Evolutionary conservation across 1,284 basidiomycete genomes (phyloP), one percentile per base, ranked within the genome.

Genomic region (Microbotryum violaceum): DNA sequence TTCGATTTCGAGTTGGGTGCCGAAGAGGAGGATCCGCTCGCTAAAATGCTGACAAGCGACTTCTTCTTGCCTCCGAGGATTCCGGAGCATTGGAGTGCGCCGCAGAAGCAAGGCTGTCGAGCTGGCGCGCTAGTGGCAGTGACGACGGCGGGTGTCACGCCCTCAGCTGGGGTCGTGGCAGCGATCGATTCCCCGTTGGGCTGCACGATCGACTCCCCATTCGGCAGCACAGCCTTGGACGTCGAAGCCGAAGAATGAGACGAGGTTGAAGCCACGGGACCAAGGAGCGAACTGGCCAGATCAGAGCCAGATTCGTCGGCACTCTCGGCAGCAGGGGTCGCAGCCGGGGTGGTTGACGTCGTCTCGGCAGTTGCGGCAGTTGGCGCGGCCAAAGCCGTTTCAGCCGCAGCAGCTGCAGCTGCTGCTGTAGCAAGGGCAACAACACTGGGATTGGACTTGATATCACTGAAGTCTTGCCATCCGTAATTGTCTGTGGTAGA

Each of bases 41-140:
- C 14, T 14, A 42, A 2, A 10, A 12, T 42, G 37, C 16, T 42
- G 12, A 42, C 37, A 10, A 42, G 37, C 16, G 37, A 16, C 37
- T 58, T 48, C 46, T 57, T 54, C 53, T 54, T 49, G 16, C 49
- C 56, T 31, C 76, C 76, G 6, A 78, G 70, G 59, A 69, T 75
- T 2, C 76, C 76, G 1, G 72, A 65, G 60, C 77, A 78, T 46
- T 72, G 73, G 5, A 70, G 61, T 1, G 77, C 74, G 2, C 76
- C 77, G 56, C 77, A 78, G 37, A 70, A 66, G 68, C 77, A 78
- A 42, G 69, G 64, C 25, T 74, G 74, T 2, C 75, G 71, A 16
- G 60, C 44, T 8, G 69, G 61, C 25, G 75, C 74, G 37, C 72
- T 64, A 12, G 63, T 56, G 10, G 58, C 57, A 18, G 60, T 58